Base-by-base conservation (phyloP, 2,329 filamentous ascomycete genomes). In the Ceratocystis cacaofunesta region DNA sequence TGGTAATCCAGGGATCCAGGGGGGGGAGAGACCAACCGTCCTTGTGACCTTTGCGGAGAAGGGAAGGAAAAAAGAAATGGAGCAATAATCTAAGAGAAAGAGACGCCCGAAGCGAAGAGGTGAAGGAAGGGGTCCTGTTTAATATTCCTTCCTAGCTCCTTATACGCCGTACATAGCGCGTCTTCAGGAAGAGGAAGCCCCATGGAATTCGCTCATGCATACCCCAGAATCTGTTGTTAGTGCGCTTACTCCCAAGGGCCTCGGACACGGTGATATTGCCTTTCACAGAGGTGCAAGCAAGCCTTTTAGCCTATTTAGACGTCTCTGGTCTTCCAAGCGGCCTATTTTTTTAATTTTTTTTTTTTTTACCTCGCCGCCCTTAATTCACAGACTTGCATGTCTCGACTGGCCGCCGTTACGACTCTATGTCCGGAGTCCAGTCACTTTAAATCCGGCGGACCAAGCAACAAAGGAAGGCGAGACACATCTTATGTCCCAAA, bases 271-370 rank as follows among this genome's bases (percentile, higher is more conserved):
- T 32, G 25, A 32, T 58, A 58, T 58, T 58, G 25, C 52, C 52
- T 12, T 58, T 58, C 52, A 30, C 52, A 57, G 52, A 32, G 52
- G 22, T 30, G 52, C 25, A n/a, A 30, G 17, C 28, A 36, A 36
- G 32, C 10, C 32, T 36, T 58, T 58, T 58, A 58, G 52, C 52
- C 52, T 58, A 30, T 58, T 58, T 58, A 58, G 52, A 58, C 52
- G n/a, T 7, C n/a, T 19, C 7, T 22, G 22, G 52, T 5, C 12
- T 57, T 22, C 12, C 50, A 30, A 12, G 22, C 46, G 5, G 52
- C 7, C 52, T 32, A 17, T 30, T 7, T 7, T 57, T 25, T 57
- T 32, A 7, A 7, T 17, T 58, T 30, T 32, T 58, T 30, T 32
- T 6, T 36, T 15, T 5, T 52, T 36, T 12, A 36, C 32, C 32